A percentile compares a stretch with the other conserved stretches of the same genome.
phyloP scores from a whole-genome alignment of 2,329 filamentous ascomycete genomes.

The Xylaria digitata region DNA sequence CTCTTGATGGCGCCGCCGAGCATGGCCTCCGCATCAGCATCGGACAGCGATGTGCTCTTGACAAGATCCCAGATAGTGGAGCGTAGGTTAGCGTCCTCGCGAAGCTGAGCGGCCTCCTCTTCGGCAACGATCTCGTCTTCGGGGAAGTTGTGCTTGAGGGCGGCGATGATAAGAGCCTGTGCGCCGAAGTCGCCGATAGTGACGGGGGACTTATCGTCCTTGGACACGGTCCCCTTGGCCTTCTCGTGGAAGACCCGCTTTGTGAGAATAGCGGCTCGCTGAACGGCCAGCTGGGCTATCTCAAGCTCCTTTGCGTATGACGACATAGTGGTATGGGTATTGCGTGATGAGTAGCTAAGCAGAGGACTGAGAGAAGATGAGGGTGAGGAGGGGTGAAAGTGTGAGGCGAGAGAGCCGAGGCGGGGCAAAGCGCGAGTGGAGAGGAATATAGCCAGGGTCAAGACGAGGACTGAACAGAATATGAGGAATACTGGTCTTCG shows the following conservation, averaged over 20 bases:
- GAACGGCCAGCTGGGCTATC: constrained; percentile 79
- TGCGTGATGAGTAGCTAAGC: constrained; percentile 31
- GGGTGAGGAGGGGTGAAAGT: constrained; percentile 39
- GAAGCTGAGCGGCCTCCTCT: constrained; percentile 87
- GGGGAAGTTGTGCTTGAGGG: constrained; percentile 90
- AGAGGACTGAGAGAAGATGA: constrained; percentile 19
- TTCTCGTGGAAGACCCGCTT: constrained; percentile 86
- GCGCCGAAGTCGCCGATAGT: constrained; percentile 98
- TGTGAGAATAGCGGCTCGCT: constrained; percentile 78
- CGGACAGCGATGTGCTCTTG: constrained; percentile 74
- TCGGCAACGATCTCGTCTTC: constrained; percentile 92
- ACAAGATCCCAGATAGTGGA: constrained; percentile 88
- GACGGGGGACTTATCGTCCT: constrained; percentile 95
- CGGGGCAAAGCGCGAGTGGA: constrained; percentile 47
- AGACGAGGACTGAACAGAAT: constrained; percentile 42
- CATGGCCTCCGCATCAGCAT: constrained; percentile 71
- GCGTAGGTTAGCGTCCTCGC: constrained; percentile 75
- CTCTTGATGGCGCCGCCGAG: constrained; percentile 76
- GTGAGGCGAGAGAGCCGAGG: constrained; percentile 46
- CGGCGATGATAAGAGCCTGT: constrained; percentile 93
- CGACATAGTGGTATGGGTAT: constrained; percentile 50
- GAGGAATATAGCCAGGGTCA: constrained; percentile 47
- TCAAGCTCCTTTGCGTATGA: constrained; percentile 75
- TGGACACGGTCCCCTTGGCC: constrained; percentile 92
- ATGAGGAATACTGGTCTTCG: constrained; percentile 28